Evolutionary conservation across 1,284 basidiomycete genomes (phyloP).

Genomic region (Tremellales sp.): DNA sequence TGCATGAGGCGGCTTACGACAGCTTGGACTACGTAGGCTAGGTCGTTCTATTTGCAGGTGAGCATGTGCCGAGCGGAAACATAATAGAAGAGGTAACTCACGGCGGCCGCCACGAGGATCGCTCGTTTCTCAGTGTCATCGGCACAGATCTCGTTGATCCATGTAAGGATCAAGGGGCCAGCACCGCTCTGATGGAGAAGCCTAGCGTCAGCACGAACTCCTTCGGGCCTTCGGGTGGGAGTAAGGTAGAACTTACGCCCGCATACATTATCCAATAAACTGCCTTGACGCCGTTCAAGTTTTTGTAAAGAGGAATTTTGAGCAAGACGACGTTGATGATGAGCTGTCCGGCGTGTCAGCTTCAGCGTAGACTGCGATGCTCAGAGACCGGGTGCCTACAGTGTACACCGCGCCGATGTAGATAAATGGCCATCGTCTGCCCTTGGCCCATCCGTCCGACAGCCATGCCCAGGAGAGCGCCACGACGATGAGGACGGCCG

Average conservation of each 20-base stretch:
- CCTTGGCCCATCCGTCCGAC: constrained; percentile 31
- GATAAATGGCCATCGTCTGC: constrained; percentile 35
- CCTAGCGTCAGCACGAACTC: no score
- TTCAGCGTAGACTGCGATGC: neutral
- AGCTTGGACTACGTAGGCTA: constrained; percentile 42
- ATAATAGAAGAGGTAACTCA: no score
- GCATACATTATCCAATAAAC: constrained; percentile 28
- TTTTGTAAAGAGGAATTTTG: constrained; percentile 30
- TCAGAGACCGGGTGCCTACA: constrained; percentile 7
- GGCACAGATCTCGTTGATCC: constrained; percentile 36
- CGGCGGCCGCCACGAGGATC: constrained; percentile 31
- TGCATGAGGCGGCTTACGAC: constrained; percentile 11
- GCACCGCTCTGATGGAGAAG: constrained; percentile 5
- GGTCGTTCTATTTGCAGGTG: no score
- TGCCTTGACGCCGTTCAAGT: constrained; percentile 24
- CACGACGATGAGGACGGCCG: constrained; percentile 31
- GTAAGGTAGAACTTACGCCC: constrained; percentile 7
- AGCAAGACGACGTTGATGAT: constrained; percentile 24
- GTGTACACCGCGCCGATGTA: constrained; percentile 29
- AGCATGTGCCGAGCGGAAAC: no score
- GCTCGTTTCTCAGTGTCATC: constrained; percentile 37
- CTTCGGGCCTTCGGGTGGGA: no score
- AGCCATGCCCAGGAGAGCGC: constrained; percentile 33
- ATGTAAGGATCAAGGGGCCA: constrained; percentile 21
- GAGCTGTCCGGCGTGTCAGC: constrained; percentile 8